phyloP scores from a whole-genome alignment of 352 stramenopile species.

The Pythium aristosporum region DNA sequence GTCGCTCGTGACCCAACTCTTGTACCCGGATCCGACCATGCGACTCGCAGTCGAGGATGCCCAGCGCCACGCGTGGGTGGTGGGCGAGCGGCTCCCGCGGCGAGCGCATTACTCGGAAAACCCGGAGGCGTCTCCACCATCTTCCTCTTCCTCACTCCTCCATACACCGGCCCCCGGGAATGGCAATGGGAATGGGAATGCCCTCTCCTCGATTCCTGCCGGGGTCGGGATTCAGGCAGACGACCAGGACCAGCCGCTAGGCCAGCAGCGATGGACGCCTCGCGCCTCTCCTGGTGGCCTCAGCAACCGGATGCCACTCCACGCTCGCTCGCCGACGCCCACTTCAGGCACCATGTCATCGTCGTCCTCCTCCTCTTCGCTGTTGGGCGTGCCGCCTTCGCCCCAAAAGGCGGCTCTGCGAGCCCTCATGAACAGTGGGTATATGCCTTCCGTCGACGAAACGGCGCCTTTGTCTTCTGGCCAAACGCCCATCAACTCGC shows the following conservation, averaged over 20 bases:
- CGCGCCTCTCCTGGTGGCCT: conserved; percentile 17
- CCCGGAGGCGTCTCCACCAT: conserved; percentile 20
- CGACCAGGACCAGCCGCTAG: conserved; percentile 15
- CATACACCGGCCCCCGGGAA: conserved; percentile 34
- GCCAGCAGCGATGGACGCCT: conserved; percentile 29
- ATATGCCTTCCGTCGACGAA: conserved; percentile 79
- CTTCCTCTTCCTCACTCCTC: conserved; percentile 24
- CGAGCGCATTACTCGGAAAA: conserved; percentile 17
- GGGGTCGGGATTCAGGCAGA: too few species aligned
- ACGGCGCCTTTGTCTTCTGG: conserved; percentile 44
- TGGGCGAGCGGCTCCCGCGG: conserved; percentile 39
- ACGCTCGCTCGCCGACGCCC: conserved; percentile 18
- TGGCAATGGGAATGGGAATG: neutral
- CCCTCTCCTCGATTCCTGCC: too few species aligned
- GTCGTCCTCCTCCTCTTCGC: conserved; percentile 11
- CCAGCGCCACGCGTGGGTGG: conserved; percentile 70
- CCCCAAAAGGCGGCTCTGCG: conserved; percentile 40
- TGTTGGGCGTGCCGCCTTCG: conserved; percentile 36
- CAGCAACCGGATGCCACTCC: conserved; percentile 27
- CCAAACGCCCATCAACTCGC: conserved; percentile 49
- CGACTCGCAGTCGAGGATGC: conserved; percentile 76
- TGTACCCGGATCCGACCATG: conserved; percentile 82
- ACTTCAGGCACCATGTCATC: conserved; percentile 10
- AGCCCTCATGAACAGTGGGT: conserved; percentile 33
- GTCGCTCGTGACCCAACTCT: conserved; percentile 68